phyloP scores from a whole-genome alignment of 2,329 filamentous ascomycete genomes.

The Didymella pomorum region DNA sequence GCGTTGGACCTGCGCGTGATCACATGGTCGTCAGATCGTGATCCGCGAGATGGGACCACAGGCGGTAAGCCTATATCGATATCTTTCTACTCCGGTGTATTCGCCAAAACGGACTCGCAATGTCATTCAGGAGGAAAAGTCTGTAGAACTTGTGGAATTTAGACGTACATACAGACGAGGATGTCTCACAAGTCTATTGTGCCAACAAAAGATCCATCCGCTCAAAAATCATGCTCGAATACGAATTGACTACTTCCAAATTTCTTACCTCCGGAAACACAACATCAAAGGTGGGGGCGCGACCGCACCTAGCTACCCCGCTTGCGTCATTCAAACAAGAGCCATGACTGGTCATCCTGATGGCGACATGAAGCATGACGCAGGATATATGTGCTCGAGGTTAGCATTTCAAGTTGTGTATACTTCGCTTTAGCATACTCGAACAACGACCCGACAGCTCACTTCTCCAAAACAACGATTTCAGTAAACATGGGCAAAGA shows the following conservation, averaged over 20 bases:
- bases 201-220: neutral
- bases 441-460: neutral
- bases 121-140: neutral
- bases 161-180: constrained; percentile 1
- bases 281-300: constrained; percentile 20
- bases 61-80: constrained; percentile 8
- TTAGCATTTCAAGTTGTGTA: neutral
- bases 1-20: constrained; percentile 70
- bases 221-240: neutral
- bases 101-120: neutral
- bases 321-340: constrained; percentile 27
- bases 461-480: constrained; percentile 2
- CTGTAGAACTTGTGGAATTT: constrained; percentile 6
- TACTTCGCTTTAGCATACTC: constrained; percentile 21
- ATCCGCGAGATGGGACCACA: constrained; percentile 21
- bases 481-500: constrained; percentile 38
- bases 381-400: neutral
- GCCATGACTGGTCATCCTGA: constrained; percentile 17
- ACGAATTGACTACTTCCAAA: neutral
- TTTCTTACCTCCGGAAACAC: neutral
- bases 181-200: neutral
- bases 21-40: constrained; percentile 66
- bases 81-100: constrained; percentile 10
- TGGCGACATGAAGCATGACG: constrained; percentile 6
- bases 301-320: constrained; percentile 20